Conservation (phyloP, 2,329 filamentous ascomycete genomes). For the Fusarium sacchari region DNA sequence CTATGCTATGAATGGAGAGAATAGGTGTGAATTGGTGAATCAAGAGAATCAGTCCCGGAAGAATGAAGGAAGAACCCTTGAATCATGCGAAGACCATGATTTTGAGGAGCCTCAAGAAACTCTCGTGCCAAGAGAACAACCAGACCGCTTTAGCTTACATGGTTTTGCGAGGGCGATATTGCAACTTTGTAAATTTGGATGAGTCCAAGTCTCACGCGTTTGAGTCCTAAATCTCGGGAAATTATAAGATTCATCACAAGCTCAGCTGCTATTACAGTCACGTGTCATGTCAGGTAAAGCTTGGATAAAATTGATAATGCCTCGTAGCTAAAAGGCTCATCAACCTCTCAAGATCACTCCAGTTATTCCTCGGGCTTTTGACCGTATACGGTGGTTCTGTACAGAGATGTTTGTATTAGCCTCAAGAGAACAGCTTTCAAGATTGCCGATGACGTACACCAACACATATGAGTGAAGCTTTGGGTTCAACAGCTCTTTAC, state of each 20-base stretch:
- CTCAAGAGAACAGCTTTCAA: accelerated
- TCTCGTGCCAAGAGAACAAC: neutral
- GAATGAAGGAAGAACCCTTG: accelerated
- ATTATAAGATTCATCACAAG: neutral
- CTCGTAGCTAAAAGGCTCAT: accelerated
- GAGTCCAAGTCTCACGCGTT: accelerated
- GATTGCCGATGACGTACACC: neutral
- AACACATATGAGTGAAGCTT: conserved; percentile 12
- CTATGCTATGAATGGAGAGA: too few relatives aligned
- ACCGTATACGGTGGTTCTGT: conserved; percentile 8
- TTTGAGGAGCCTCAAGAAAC: neutral
- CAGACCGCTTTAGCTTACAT: neutral
- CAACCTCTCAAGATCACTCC: neutral
- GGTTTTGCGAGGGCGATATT: too few relatives aligned
- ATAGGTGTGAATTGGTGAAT: neutral
- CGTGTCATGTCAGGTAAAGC: too few relatives aligned
- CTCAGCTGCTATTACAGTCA: accelerated
- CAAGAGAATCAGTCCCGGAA: neutral
- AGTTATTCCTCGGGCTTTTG: conserved; percentile 1
- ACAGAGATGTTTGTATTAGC: neutral
- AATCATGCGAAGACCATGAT: too few relatives aligned
- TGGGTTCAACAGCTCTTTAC: conserved; percentile 11
- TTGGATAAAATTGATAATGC: too few relatives aligned
- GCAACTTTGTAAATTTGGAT: neutral
- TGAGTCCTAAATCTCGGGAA: accelerated